phyloP scores from a whole-genome alignment of 805 yeast genomes.

The Ogataea trehaloabstinens region DNA sequence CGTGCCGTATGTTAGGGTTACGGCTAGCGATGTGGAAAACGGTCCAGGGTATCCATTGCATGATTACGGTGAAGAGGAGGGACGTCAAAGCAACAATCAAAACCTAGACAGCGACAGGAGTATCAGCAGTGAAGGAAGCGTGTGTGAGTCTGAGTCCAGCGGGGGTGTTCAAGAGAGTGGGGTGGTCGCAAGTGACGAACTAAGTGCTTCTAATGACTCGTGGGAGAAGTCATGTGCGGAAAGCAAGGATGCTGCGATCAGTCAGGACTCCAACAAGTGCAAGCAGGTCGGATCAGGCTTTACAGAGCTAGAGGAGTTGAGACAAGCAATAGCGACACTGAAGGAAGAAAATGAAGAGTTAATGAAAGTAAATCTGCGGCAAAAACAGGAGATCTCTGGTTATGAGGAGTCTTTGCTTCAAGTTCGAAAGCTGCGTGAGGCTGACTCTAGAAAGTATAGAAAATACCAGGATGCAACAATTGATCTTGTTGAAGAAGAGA shows the following conservation, averaged over 20 bases:
- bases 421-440: not conserved
- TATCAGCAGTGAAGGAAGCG: too few relatives aligned
- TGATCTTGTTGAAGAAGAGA: not conserved
- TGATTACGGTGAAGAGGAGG: not conserved
- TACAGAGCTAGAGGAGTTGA: not conserved
- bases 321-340: not conserved
- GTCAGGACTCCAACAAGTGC: not conserved
- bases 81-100: too few relatives aligned
- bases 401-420: not conserved
- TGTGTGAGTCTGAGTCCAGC: too few relatives aligned
- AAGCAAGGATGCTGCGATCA: not conserved
- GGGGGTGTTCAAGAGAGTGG: not conserved
- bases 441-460: not conserved
- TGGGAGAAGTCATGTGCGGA: too few relatives aligned
- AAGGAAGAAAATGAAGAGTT: not conserved
- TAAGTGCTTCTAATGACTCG: not conserved
- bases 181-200: not conserved
- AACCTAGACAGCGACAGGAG: too few relatives aligned
- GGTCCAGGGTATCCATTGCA: constrained; percentile 14
- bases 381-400: not conserved
- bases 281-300: not conserved
- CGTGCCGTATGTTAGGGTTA: constrained; percentile 14
- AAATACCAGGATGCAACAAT: not conserved
- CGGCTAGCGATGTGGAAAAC: constrained; percentile 5
- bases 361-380: not conserved